Percentiles rank a stretch among this genome's conserved stretches.
phyloP scores from a whole-genome alignment of 176 grass and related monocot genomes.

The Oropetium thomaeum region DNA sequence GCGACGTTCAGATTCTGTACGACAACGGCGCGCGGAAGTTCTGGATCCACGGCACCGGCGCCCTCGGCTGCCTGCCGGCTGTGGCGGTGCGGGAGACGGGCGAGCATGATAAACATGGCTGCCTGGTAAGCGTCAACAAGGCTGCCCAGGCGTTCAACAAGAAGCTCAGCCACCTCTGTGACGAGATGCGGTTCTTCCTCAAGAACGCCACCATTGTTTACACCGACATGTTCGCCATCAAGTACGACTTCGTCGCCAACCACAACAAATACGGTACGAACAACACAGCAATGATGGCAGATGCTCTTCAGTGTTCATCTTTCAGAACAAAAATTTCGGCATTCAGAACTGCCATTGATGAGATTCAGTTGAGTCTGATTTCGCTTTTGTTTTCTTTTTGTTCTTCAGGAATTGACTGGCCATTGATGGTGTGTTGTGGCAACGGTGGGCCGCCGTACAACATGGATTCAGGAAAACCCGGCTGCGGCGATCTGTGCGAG shows the following conservation, averaged over 20 bases:
- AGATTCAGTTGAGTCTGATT: not conserved
- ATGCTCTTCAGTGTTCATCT: not conserved
- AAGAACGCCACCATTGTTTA: conserved; percentile 67
- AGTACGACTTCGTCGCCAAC: conserved; percentile 82
- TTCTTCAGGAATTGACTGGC: conserved; percentile 60
- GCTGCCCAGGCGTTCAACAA: conserved; percentile 61
- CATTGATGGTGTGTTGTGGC: conserved; percentile 78
- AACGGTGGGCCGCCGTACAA: conserved; percentile 72
- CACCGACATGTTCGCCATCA: conserved; percentile 86
- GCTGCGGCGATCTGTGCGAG: conserved; percentile 41
- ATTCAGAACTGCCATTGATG: not conserved
- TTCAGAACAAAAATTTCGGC: not conserved
- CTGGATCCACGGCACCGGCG: conserved; percentile 71
- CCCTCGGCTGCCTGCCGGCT: conserved; percentile 78
- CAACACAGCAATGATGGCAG: not conserved
- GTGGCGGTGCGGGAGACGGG: conserved; percentile 47
- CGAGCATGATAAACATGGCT: conserved; percentile 51
- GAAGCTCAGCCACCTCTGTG: conserved; percentile 54
- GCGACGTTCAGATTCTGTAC: conserved; percentile 53
- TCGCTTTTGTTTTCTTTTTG: not conserved
- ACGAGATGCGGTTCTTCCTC: conserved; percentile 39
- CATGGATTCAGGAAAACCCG: conserved; percentile 15
- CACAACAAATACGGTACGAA: conserved; percentile 65
- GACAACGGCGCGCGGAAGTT: conserved; percentile 69
- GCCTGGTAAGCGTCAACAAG: conserved; percentile 49